These are phyloP conservation scores for Nigrospora sphaerica DNA, from an alignment of 2,329 filamentous ascomycete species.

Conservation along the genomic window DNA sequence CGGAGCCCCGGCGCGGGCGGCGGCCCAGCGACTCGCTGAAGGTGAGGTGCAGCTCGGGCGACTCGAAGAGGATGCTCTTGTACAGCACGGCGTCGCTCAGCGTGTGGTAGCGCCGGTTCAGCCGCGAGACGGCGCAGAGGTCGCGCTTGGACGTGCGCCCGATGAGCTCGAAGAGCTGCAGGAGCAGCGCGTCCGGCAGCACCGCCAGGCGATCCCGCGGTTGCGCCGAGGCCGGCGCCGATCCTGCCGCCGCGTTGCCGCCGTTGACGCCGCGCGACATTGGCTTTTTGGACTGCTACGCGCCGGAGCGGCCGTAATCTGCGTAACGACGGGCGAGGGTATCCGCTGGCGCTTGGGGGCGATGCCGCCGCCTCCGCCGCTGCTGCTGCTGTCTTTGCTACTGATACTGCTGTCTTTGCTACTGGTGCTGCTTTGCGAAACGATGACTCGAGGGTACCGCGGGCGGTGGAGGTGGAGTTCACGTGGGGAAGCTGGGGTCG, in stretches of 20 bases:
- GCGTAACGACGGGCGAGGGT: too few species aligned
- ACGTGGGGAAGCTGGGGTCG: not conserved
- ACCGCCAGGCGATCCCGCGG: slow-evolving; percentile 11
- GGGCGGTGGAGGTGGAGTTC: not conserved
- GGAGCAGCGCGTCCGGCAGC: slow-evolving; percentile 32
- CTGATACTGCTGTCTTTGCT: not conserved
- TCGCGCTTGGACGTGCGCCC: slow-evolving; percentile 25
- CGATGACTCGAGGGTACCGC: too few species aligned
- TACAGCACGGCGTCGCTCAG: slow-evolving; percentile 40
- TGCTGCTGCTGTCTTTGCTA: not conserved
- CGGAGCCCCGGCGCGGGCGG: slow-evolving; percentile 37
- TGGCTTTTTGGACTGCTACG: not conserved
- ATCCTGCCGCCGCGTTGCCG: not conserved
- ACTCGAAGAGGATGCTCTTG: slow-evolving; percentile 36
- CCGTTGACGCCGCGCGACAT: not conserved
- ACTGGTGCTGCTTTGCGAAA: not conserved
- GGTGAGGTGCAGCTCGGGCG: slow-evolving; percentile 37
- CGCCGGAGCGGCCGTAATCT: not conserved
- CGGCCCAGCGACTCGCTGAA: slow-evolving; percentile 40
- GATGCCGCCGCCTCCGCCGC: too few species aligned
- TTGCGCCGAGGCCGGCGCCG: not conserved
- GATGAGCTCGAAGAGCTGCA: slow-evolving; percentile 30
- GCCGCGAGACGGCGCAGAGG: slow-evolving; percentile 33
- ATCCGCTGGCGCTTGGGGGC: too few species aligned
- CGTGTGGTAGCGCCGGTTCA: slow-evolving; percentile 33